Percentiles rank a stretch among this genome's conserved stretches.
These are phyloP conservation scores for Cladorrhinum samala DNA, from an alignment of 495 filamentous ascomycete species.

Conservation along the genomic window DNA sequence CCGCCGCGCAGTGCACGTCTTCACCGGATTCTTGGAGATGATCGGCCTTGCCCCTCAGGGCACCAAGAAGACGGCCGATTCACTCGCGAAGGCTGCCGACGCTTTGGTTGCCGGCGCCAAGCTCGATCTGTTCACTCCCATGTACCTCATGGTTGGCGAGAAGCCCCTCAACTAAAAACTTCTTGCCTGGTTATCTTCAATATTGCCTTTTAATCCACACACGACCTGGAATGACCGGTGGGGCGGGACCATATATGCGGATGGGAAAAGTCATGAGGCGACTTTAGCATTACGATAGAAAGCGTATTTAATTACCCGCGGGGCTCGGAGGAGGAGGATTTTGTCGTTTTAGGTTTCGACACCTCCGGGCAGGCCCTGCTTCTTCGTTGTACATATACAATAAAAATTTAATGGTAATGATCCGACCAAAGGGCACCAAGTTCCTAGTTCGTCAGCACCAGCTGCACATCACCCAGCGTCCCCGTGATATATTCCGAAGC, in stretches of 20 bases:
- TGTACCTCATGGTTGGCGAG: constrained; percentile 97
- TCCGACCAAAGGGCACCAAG: not conserved
- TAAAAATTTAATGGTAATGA: not conserved
- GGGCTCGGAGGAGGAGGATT: not conserved
- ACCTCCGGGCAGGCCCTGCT: not conserved
- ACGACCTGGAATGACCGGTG: constrained; percentile 13
- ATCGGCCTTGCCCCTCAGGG: constrained; percentile 71
- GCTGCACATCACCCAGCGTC: not conserved
- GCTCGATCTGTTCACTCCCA: constrained; percentile 94
- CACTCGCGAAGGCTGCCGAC: constrained; percentile 75
- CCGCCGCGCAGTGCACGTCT: constrained; percentile 65
- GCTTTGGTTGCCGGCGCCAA: constrained; percentile 83
- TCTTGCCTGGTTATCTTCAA: constrained; percentile 5
- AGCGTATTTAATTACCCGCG: constrained; percentile 16
- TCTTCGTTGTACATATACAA: constrained; percentile 5
- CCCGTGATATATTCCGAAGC: too few species aligned
- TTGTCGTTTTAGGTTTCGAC: not conserved
- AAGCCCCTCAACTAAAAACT: constrained; percentile 57
- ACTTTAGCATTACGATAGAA: constrained; percentile 6
- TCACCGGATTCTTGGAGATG: constrained; percentile 73
- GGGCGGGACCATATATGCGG: constrained; percentile 18
- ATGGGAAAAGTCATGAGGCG: constrained; percentile 5
- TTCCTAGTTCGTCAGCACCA: not conserved
- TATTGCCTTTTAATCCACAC: constrained; percentile 10
- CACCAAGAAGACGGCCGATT: constrained; percentile 94